Evolutionary conservation across 148 eudicot genomes (phyloP), one percentile per base, ranked within the genome.

Genomic region (Rhododendron ferrugineum): DNA sequence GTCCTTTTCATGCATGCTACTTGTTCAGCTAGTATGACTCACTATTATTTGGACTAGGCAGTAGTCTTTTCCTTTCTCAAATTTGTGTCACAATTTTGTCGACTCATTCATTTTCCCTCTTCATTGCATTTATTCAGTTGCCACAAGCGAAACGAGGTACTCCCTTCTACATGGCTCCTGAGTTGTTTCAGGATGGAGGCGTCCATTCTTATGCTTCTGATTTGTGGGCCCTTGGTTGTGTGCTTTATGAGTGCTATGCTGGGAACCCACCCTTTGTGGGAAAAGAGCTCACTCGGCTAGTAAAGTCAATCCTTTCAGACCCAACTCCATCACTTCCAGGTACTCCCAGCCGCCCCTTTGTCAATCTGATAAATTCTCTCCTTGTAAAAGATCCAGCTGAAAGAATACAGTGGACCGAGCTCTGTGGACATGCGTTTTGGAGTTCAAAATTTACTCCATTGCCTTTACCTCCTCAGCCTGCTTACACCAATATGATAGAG

Each of bases 81-180:
- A 37, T 4, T 84, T 83, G 20, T 72, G 6, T 73, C 11, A 72
- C 40, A 85, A 54, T 46, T 66, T 82, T 80, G 49, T 78, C 54
- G 11, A 16, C 73, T 79, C 46, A 30, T 80, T 72, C 84, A 42
- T 78, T 87, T 58, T 74, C n/a, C 78, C 73, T 83, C 18, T 58
- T 79, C 13, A 46, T 56, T 11, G 86, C 86, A 68, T 81, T 82
- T 91, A 23, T 79, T 86, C 89, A 97, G 99, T 82, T 97, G 81
- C 98, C 99, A 44, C 99, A 97, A 87, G 92, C 94, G 84, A 97
- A 93, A 86, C 98, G 99, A 77, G 99, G 99, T 87, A 97, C 98
- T 46, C 99, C 99, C 16, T 95, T 91, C 88, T 97, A 97, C 88
- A 97, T 97, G 99, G 98, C 99, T 78, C 99, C 99, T 11, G 99